Base-by-base conservation (phyloP, 192 early-diverging fungal species). In the Entomortierella lignicola region DNA sequence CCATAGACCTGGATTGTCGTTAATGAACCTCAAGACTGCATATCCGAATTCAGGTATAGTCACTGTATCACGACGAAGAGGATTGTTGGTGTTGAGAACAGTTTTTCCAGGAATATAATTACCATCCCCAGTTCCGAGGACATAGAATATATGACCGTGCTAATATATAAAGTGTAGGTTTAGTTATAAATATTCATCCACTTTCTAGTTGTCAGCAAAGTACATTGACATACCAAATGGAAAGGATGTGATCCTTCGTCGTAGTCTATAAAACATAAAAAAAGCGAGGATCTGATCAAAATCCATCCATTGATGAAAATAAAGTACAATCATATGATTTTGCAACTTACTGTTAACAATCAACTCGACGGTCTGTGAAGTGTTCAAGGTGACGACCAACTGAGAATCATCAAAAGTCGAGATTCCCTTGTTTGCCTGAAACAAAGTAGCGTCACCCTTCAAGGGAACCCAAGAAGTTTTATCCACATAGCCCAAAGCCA, bases 1-100 rank as follows among this genome's bases (percentile, higher is more conserved):
- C 83, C 83, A 82, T 37, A 83, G 15, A 10, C 83, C 83, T 0
- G 83, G 74, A 30, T 82, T 85, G 23, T 86, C 81, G 55, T 51
- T 63, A 12, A 66, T 47, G 39, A 80, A 77, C 12, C 71, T 56
- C 25, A 80, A 32, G 11, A 80, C 57, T 1, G 67, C 48, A 30
- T 60, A 73, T 44, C 83, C 81, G 60, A 27, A 63, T 7, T 58
- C 27, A 13, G 75, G 81, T 7, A 80, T 30, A 8, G 71, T 82
- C 12, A 63, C 41, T 12, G 74, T 82, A 31, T 85, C 81, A 5
- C 83, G 61, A 25, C 69, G n/a, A 20, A 72, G 26, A 1, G 83
- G 83, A 47, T 82, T 80, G 0, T 32, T 67, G 26, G 69, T 31
- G 21, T 70, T 55, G 39, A 67, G 12, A 0, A 48, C 27, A 0